phyloP scores from a whole-genome alignment of 805 yeast genomes.

The Clavispora phyllophila region DNA sequence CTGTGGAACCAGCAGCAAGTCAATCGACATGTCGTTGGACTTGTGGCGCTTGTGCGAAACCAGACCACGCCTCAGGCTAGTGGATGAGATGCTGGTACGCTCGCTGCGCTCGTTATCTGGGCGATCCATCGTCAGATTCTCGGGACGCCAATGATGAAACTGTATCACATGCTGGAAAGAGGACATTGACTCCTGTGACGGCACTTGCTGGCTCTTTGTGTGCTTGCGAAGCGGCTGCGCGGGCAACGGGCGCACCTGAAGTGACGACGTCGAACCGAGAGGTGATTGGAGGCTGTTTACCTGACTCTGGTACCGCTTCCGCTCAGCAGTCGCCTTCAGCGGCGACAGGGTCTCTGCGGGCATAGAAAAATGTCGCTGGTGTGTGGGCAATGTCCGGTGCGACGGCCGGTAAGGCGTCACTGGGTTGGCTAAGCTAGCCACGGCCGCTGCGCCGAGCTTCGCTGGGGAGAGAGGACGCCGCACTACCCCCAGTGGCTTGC shows the following conservation, averaged over 20 bases:
- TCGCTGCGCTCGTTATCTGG: background rate
- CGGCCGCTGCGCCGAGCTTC: conserved; percentile 68
- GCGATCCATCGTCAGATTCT: conserved; percentile 10
- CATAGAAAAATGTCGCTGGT: conserved; percentile 41
- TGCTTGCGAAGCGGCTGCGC: conserved; percentile 37
- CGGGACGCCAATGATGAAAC: conserved; percentile 56
- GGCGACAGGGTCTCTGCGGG: conserved; percentile 25
- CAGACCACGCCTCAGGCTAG: conserved; percentile 4
- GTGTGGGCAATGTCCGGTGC: conserved; percentile 18
- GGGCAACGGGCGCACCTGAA: conserved; percentile 39
- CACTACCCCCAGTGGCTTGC: conserved; percentile 8
- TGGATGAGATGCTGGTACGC: conserved; percentile 3
- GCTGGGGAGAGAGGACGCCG: conserved; percentile 60
- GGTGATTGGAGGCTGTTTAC: conserved; percentile 12
- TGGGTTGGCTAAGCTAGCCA: conserved; percentile 43
- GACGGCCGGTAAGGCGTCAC: conserved; percentile 27
- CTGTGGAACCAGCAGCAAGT: conserved; percentile 11
- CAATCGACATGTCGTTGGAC: conserved; percentile 25
- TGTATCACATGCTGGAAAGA: conserved; percentile 49
- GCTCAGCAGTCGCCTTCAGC: background rate
- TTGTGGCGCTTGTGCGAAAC: conserved; percentile 35
- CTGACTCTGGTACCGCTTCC: background rate
- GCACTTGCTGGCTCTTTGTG: conserved; percentile 25
- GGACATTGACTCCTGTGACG: conserved; percentile 41
- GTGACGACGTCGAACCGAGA: conserved; percentile 26